Conservation (phyloP, 768 basidiomycete species). For the Exidia glandulosa region DNA sequence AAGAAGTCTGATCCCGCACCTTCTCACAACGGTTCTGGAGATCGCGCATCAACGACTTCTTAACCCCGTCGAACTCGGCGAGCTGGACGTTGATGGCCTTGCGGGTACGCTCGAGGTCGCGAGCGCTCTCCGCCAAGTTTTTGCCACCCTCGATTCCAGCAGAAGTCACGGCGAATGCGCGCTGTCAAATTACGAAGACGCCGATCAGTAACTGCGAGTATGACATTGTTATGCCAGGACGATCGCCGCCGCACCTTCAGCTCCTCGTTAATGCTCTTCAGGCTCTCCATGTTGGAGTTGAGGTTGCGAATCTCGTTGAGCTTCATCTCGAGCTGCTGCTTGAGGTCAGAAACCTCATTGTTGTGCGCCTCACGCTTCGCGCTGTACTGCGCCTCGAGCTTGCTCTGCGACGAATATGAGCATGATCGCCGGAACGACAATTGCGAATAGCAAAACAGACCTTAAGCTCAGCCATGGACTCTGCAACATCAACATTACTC, state of each 20-base stretch:
- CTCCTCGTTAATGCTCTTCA: slow-evolving; percentile 95
- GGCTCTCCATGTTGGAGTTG: slow-evolving; percentile 78
- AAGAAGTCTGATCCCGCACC: slow-evolving; percentile 31
- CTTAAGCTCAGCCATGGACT: slow-evolving; percentile 88
- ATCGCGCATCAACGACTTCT: slow-evolving; percentile 98
- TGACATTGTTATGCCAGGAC: slow-evolving; percentile 5
- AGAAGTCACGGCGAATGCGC: slow-evolving; percentile 93
- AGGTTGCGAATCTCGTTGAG: slow-evolving; percentile 74
- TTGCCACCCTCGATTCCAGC: slow-evolving; percentile 96
- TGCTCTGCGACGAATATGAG: slow-evolving; percentile 43
- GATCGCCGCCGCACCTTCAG: slow-evolving; percentile 58
- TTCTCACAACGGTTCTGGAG: slow-evolving; percentile 99
- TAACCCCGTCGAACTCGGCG: slow-evolving; percentile 96
- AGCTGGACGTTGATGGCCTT: slow-evolving; percentile 97
- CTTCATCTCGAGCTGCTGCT: slow-evolving; percentile 81
- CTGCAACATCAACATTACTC: slow-evolving; percentile 69
- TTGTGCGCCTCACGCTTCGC: slow-evolving; percentile 85
- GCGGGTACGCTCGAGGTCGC: slow-evolving; percentile 91
- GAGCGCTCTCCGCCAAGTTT: slow-evolving; percentile 92
- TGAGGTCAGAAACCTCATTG: slow-evolving; percentile 75
- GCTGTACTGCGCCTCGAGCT: slow-evolving; percentile 88
- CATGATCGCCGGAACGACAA: slow-evolving; percentile 7
- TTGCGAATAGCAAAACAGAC: slow-evolving; percentile 27
- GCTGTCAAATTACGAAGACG: slow-evolving; percentile 37
- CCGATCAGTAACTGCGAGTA: neutral